A percentile compares a stretch with the other conserved stretches of the same genome.
phyloP scores from a whole-genome alignment of 2,329 filamentous ascomycete species.

The Aspergillus sergii region DNA sequence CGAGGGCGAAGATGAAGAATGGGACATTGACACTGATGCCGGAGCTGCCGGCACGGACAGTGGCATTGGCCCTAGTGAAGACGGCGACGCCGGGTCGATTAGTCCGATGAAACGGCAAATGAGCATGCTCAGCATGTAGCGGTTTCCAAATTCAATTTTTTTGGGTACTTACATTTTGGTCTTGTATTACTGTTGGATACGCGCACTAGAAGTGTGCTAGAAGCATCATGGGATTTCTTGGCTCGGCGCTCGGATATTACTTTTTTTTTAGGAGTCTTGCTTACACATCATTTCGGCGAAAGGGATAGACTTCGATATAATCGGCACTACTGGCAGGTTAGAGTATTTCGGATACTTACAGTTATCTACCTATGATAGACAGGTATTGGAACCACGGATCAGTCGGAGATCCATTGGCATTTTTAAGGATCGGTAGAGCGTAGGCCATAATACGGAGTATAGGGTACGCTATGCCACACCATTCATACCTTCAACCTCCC shows the following conservation, averaged over 20 bases:
- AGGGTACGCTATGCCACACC: too few relatives aligned
- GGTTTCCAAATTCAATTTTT: neutral
- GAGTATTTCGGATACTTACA: conserved; percentile 4
- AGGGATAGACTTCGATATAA: conserved; percentile 3
- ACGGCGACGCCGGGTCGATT: conserved; percentile 58
- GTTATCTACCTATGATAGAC: neutral
- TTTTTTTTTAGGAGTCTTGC: neutral
- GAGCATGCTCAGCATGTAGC: conserved; percentile 68
- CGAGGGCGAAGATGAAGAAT: conserved; percentile 64
- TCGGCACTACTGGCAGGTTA: neutral
- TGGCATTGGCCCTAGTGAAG: conserved; percentile 64
- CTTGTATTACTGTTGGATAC: neutral
- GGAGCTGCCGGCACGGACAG: conserved; percentile 46
- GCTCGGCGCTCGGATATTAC: neutral
- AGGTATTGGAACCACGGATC: neutral
- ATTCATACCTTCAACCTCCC: too few relatives aligned
- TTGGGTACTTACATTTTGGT: neutral
- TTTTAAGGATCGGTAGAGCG: neutral
- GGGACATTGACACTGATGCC: conserved; percentile 91
- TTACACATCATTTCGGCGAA: conserved; percentile 1
- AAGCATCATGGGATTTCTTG: conserved; percentile 1
- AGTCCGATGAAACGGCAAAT: conserved; percentile 73
- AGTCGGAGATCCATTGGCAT: neutral
- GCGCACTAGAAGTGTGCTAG: neutral
- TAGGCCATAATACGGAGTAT: too few relatives aligned